Percentiles rank a stretch among this genome's conserved stretches.
These are phyloP conservation scores for Psilocybe cubensis DNA, from an alignment of 768 basidiomycete genomes.

Conservation along the genomic window DNA sequence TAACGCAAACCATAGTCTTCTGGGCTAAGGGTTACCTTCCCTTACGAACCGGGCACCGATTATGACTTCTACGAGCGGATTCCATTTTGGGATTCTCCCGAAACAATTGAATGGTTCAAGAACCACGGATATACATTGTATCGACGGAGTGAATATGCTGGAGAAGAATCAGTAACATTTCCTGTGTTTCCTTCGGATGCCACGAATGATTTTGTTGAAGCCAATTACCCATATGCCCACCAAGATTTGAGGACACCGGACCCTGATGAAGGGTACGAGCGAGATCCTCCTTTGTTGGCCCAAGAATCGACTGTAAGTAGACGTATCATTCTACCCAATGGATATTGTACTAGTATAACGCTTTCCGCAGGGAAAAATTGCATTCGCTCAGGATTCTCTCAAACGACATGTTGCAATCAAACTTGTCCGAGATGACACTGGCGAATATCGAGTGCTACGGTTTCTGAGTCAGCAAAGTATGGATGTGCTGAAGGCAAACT, in stretches of 20 bases:
- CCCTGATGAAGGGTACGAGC: too few relatives aligned
- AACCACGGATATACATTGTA: constrained; percentile 9
- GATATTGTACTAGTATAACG: too few relatives aligned
- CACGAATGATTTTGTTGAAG: neutral
- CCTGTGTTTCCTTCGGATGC: neutral
- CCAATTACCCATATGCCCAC: neutral
- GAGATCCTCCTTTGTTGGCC: too few relatives aligned
- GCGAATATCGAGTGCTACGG: neutral
- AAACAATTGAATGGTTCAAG: constrained; percentile 7
- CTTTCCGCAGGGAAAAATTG: neutral
- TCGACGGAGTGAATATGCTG: neutral
- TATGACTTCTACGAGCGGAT: neutral
- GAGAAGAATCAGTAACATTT: neutral
- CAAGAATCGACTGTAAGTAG: too few relatives aligned
- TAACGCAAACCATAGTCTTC: neutral
- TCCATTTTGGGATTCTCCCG: neutral
- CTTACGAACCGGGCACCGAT: neutral
- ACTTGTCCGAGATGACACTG: neutral
- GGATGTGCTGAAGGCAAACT: neutral
- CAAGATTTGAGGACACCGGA: neutral
- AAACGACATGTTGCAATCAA: neutral
- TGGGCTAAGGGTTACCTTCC: neutral
- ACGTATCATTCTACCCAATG: too few relatives aligned
- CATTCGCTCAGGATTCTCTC: neutral
- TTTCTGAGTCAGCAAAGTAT: neutral